A percentile compares a stretch with the other conserved stretches of the same genome.
Conservation (phyloP, 1,284 basidiomycete species). For the Rugosomyces carneus region DNA sequence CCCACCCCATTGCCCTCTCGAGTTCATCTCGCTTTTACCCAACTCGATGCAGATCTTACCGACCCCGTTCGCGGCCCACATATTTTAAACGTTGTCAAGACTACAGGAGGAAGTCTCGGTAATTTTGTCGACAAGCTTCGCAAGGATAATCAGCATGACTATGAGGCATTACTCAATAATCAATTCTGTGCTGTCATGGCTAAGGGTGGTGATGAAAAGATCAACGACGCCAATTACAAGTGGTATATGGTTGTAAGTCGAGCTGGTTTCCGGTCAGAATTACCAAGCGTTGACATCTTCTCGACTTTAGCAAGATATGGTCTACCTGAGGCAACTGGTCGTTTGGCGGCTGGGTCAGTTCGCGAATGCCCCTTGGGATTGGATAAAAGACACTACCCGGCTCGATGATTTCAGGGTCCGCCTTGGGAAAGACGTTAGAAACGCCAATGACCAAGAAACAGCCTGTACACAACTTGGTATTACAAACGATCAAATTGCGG, state of each 20-base stretch:
- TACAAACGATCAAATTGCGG: no score
- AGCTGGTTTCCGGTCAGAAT: not conserved
- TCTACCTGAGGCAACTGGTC: no score
- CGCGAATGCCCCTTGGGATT: no score
- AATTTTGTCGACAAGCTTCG: not conserved
- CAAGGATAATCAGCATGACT: not conserved
- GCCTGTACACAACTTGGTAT: no score
- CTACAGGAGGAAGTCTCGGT: not conserved
- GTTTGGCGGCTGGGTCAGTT: no score
- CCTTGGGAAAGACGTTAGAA: no score
- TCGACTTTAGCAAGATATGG: no score
- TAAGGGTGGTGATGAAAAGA: not conserved
- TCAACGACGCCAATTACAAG: not conserved
- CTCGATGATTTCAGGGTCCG: no score
- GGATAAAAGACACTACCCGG: no score
- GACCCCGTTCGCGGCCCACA: not conserved
- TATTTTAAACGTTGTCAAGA: not conserved
- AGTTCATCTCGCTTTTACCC: not conserved
- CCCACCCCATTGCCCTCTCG: not conserved
- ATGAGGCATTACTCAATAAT: not conserved
- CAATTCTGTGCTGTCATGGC: not conserved
- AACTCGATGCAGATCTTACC: not conserved
- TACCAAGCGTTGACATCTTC: not conserved
- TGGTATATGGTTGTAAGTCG: not conserved
- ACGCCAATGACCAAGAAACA: no score